Evolutionary conservation across 495 filamentous ascomycete species (phyloP).

Genomic region (Bacidia rubella): DNA sequence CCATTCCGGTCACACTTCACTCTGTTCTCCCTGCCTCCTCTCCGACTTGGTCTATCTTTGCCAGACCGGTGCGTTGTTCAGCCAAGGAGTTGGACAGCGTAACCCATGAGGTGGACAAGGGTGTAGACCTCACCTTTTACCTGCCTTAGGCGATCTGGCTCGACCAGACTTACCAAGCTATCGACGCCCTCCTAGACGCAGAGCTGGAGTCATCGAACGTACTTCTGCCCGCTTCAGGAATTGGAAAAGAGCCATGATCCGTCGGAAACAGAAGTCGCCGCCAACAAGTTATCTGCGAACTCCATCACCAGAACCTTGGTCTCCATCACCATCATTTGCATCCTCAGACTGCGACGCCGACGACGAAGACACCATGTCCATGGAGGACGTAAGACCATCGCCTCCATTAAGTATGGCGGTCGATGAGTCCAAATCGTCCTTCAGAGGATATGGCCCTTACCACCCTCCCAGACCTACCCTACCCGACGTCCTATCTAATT

Average conservation of each 20-base stretch:
- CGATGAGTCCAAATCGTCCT: constrained; percentile 4
- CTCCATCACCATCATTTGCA: constrained; percentile 8
- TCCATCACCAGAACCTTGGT: constrained; percentile 18
- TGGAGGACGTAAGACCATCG: constrained; percentile 29
- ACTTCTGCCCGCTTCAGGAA: constrained; percentile 12
- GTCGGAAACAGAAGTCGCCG: constrained; percentile 18
- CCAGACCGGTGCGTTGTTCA: too few relatives aligned
- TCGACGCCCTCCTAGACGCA: constrained; percentile 13
- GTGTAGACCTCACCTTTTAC: too few relatives aligned
- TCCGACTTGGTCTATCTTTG: background rate
- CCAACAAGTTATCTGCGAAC: constrained; percentile 17
- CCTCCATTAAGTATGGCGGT: constrained; percentile 51
- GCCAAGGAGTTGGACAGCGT: background rate
- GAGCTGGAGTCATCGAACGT: constrained; percentile 13
- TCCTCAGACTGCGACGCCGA: constrained; percentile 45
- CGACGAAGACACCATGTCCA: constrained; percentile 40
- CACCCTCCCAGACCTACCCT: constrained; percentile 69
- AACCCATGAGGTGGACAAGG: too few relatives aligned
- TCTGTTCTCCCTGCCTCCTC: too few relatives aligned
- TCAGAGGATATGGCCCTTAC: constrained; percentile 40
- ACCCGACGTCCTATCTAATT: constrained; percentile 75
- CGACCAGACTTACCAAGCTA: constrained; percentile 10
- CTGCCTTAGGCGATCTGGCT: constrained; percentile 17
- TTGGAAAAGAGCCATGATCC: constrained; percentile 23
- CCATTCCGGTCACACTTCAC: background rate